Percentiles rank a stretch among this genome's conserved stretches.
These are phyloP conservation scores for Septoria linicola DNA, from an alignment of 2,329 filamentous ascomycete species.

Conservation along the genomic window DNA sequence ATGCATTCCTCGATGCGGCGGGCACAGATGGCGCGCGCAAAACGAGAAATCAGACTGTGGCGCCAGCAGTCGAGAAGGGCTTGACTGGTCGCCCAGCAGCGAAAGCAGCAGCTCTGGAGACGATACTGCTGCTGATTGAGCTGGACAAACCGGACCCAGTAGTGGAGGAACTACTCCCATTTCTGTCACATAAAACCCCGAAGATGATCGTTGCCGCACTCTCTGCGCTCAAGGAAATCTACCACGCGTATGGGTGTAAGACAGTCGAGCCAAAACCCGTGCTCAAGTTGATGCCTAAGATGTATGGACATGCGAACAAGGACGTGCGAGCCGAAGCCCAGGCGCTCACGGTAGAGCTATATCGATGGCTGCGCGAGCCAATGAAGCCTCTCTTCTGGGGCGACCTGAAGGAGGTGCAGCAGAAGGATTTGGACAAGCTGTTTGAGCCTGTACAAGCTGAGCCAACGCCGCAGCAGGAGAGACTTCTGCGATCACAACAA, in stretches of 20 bases:
- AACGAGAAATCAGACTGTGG: conserved; percentile 72
- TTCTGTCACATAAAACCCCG: conserved; percentile 81
- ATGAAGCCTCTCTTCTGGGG: conserved; percentile 99
- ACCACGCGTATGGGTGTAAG: conserved; percentile 93
- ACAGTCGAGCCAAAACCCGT: conserved; percentile 89
- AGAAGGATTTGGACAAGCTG: conserved; percentile 86
- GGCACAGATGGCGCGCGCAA: conserved; percentile 67
- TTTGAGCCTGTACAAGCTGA: conserved; percentile 94
- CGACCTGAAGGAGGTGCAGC: conserved; percentile 92
- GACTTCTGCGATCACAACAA: conserved; percentile 85
- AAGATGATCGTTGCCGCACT: conserved; percentile 80
- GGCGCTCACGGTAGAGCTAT: conserved; percentile 87
- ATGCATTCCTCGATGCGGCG: conserved; percentile 88
- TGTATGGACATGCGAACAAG: conserved; percentile 95
- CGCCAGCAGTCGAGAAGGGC: conserved; percentile 85
- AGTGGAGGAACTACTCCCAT: conserved; percentile 84
- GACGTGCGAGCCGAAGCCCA: conserved; percentile 94
- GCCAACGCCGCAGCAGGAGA: conserved; percentile 81
- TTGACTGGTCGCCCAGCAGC: conserved; percentile 85
- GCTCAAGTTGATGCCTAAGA: conserved; percentile 82
- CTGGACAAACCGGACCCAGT: conserved; percentile 81
- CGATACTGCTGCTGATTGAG: conserved; percentile 84
- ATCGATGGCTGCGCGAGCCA: conserved; percentile 93
- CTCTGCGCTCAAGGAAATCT: conserved; percentile 75
- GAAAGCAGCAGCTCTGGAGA: conserved; percentile 83